phyloP scores from a whole-genome alignment of 441 rosid genomes.

The Hura crepitans region DNA sequence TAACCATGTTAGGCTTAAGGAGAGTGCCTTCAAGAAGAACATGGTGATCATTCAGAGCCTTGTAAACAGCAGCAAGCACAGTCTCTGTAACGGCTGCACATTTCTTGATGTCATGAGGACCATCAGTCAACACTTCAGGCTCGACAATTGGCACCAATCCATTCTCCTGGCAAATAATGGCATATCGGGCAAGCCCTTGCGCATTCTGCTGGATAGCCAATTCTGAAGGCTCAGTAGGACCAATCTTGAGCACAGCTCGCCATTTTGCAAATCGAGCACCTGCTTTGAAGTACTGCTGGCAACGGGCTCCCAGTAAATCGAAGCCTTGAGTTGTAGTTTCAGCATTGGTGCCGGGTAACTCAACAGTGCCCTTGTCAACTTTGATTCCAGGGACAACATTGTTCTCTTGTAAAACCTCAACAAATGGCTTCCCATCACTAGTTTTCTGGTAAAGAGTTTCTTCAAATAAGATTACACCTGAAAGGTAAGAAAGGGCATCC shows the following conservation, averaged over 20 bases:
- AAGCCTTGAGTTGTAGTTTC: conserved; percentile 96
- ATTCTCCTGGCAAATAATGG: conserved; percentile 89
- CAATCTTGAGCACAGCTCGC: conserved; percentile 92
- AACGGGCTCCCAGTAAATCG: conserved; percentile 68
- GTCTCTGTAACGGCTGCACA: conserved; percentile 84
- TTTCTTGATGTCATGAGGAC: conserved; percentile 66
- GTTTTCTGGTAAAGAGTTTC: conserved; percentile 92
- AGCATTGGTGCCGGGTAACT: conserved; percentile 72
- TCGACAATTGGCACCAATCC: conserved; percentile 93
- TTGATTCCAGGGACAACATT: conserved; percentile 75
- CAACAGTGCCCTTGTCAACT: conserved; percentile 91
- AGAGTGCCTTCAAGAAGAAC: conserved; percentile 94
- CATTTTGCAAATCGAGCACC: conserved; percentile 92
- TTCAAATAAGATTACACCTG: conserved; percentile 90
- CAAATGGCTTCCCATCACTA: conserved; percentile 68
- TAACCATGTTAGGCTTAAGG: conserved; percentile 95
- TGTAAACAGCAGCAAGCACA: conserved; percentile 84
- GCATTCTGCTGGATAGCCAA: conserved; percentile 82
- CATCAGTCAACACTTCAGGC: conserved; percentile 86
- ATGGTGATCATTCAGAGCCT: conserved; percentile 89
- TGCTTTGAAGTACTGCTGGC: conserved; percentile 83
- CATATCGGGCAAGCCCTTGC: conserved; percentile 88
- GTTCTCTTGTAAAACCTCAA: conserved; percentile 69
- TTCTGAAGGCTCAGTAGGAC: conserved; percentile 73
- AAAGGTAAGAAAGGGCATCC: conserved; percentile 58